Base-by-base conservation (phyloP, 2,329 filamentous ascomycete species). In the Blastomyces percursus region DNA sequence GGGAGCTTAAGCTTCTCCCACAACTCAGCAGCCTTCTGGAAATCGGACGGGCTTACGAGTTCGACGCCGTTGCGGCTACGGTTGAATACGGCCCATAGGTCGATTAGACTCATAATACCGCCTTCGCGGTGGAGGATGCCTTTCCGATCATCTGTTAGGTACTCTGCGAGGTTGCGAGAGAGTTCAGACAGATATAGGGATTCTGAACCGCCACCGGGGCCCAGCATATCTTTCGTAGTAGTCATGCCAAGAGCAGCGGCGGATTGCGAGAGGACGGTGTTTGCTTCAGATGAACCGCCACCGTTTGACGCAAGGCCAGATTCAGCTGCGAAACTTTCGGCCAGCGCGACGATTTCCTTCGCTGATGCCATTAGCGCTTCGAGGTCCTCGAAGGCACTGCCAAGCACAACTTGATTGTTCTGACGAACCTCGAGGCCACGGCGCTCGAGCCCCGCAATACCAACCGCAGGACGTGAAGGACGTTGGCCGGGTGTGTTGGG, bases 331-430 rank as follows among this genome's bases (percentile, higher is more conserved):
- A 97, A 93, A 19, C 86, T 86, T 74, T 97, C 93, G 0, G 94
- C 94, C 51, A 99, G 85, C 5, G 91, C 91, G 59, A 97, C 88
- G 58, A 99, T 91, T 72, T 99, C 91, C 72, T 97, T 96, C 5
- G 94, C 94, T 3, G 93, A 96, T 2, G 92, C 91, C 93, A 97
- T 99, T 46, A 99, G 81, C 3, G 94, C 92, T 72, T 97, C 93
- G 0, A 99, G 83, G 71, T 99, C 94, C 72, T 96, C 93, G 70
- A 99, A 99, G 0, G 94, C 92, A 67, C 85, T 91, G 32, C 93
- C 93, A 66, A 99, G 96, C 59, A 96, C 87, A 11, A 91, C 77
- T 74, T 96, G 91, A 69, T 96, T 97, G 74, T 96, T 96, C 77
- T 90, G 93, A 63, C 91, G 88, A 71, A 91, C 84, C 68, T 92